phyloP scores from a whole-genome alignment of 2,329 filamentous ascomycete genomes.

The Aspergillus pseudonomiae region DNA sequence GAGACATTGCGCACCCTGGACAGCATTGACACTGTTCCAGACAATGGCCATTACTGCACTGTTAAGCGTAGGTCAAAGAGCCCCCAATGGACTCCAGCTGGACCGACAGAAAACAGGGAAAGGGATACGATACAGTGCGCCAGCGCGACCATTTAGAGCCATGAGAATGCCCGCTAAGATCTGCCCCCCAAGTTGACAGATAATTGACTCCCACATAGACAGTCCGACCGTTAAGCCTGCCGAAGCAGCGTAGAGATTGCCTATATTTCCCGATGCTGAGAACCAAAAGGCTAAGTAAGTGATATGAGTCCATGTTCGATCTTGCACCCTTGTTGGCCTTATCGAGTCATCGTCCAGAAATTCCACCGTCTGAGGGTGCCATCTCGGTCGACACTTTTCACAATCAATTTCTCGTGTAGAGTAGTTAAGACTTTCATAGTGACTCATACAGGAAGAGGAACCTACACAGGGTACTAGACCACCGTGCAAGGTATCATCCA shows the following conservation, averaged over 20 bases:
- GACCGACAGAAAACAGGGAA: slow-evolving; percentile 49
- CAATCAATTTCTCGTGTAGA: slow-evolving; percentile 20
- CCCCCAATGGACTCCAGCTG: slow-evolving; percentile 50
- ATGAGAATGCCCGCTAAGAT: slow-evolving; percentile 38
- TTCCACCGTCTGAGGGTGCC: slow-evolving; percentile 16
- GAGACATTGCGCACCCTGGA: slow-evolving; percentile 43
- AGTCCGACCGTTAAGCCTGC: slow-evolving; percentile 49
- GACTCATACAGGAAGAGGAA: background rate
- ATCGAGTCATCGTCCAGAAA: slow-evolving; percentile 47
- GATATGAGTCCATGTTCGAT: slow-evolving; percentile 46
- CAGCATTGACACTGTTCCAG: slow-evolving; percentile 49
- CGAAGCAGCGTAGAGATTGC: slow-evolving; percentile 44
- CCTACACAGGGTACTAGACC: background rate
- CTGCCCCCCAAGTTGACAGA: slow-evolving; percentile 46
- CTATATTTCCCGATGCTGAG: slow-evolving; percentile 41
- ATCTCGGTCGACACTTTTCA: slow-evolving; percentile 24
- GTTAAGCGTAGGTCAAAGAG: slow-evolving; percentile 45
- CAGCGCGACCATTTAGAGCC: slow-evolving; percentile 47
- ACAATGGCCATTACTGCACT: slow-evolving; percentile 51
- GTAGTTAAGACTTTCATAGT: slow-evolving; percentile 1
- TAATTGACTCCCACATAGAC: slow-evolving; percentile 55
- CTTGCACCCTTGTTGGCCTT: slow-evolving; percentile 41
- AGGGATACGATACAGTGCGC: slow-evolving; percentile 49
- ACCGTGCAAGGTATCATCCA: background rate
- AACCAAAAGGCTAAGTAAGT: slow-evolving; percentile 52